A percentile compares a stretch with the other conserved stretches of the same genome.
Conservation (phyloP, 768 basidiomycete species). For the Kwoniella sp. region DNA sequence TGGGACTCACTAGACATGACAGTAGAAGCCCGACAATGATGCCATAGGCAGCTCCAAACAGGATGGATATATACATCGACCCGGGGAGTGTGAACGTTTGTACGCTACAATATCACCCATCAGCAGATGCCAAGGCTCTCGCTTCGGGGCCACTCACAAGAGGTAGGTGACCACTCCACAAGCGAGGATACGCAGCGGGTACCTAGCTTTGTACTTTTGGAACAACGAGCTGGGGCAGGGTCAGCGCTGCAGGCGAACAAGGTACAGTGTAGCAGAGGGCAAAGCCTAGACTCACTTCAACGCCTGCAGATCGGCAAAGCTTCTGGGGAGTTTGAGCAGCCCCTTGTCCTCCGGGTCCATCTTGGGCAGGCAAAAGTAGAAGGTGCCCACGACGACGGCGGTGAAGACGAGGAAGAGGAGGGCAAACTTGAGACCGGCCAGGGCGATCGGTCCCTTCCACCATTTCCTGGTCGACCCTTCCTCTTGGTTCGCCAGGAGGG, state of each 20-base stretch:
- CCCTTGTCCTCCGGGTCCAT: slow-evolving; percentile 78
- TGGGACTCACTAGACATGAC: slow-evolving; percentile 63
- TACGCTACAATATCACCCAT: slow-evolving; percentile 56
- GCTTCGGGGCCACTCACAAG: too few species aligned
- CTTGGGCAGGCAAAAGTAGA: slow-evolving; percentile 77
- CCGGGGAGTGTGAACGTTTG: slow-evolving; percentile 96
- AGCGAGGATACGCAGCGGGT: slow-evolving; percentile 75
- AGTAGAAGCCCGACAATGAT: slow-evolving; percentile 77
- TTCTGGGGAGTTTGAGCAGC: slow-evolving; percentile 74
- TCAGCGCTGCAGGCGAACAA: slow-evolving; percentile 51
- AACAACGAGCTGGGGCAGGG: slow-evolving; percentile 30
- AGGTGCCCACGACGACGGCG: slow-evolving; percentile 64
- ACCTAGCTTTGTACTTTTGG: slow-evolving; percentile 77
- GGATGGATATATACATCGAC: slow-evolving; percentile 95
- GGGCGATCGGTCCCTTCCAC: slow-evolving; percentile 59
- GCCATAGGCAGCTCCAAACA: slow-evolving; percentile 94
- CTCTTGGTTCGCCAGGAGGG: slow-evolving; percentile 12
- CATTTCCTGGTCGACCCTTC: slow-evolving; percentile 22
- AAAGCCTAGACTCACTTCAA: slow-evolving; percentile 63
- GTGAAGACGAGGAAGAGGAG: slow-evolving; percentile 69
- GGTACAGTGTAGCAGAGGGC: neutral
- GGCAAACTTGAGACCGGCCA: slow-evolving; percentile 79
- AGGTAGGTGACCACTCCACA: slow-evolving; percentile 87
- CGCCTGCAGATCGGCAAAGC: slow-evolving; percentile 77
- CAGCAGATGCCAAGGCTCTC: neutral